Percentiles rank a stretch among this genome's conserved stretches.
Evolutionary conservation across 371 early-diverging fungal genomes (phyloP).

Genomic region (Mucor lusitanicus): DNA sequence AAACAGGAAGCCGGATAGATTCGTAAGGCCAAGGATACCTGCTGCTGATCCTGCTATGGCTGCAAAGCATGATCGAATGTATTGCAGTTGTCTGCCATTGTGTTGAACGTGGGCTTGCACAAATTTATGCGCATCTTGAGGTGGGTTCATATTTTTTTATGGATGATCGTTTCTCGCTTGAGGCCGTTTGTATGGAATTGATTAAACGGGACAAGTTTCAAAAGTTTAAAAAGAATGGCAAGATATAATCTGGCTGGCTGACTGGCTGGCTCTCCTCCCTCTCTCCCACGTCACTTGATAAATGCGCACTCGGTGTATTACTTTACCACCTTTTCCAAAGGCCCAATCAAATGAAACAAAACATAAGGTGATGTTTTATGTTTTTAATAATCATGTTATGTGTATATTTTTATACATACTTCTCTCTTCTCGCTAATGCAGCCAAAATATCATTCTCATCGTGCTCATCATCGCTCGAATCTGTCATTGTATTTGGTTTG

Average conservation of each 20-base stretch:
- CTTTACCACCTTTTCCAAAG: background rate
- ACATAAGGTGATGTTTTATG: constrained; percentile 14
- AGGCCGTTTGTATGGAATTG: background rate
- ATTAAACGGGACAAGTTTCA: constrained; percentile 1
- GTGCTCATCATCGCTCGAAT: background rate
- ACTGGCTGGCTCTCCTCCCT: background rate
- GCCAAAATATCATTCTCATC: background rate
- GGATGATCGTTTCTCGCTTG: background rate
- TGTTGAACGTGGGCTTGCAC: constrained; percentile 61
- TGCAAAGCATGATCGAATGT: constrained; percentile 75
- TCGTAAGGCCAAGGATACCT: constrained; percentile 75
- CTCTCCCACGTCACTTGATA: background rate
- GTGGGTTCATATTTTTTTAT: constrained; percentile 15
- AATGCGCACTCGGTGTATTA: background rate
- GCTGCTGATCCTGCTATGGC: constrained; percentile 80
- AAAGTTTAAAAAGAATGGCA: background rate
- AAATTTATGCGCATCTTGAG: constrained; percentile 50
- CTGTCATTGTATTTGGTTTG: constrained; percentile 3
- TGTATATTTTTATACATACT: background rate
- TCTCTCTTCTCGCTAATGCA: constrained; percentile 2
- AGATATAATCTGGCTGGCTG: background rate
- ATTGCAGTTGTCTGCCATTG: constrained; percentile 70
- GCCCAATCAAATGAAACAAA: background rate
- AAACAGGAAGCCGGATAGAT: constrained; percentile 74
- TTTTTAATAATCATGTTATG: constrained; percentile 1